These are phyloP conservation scores for Candida chauliodis DNA, from an alignment of 805 yeast genomes.

Conservation along the genomic window DNA sequence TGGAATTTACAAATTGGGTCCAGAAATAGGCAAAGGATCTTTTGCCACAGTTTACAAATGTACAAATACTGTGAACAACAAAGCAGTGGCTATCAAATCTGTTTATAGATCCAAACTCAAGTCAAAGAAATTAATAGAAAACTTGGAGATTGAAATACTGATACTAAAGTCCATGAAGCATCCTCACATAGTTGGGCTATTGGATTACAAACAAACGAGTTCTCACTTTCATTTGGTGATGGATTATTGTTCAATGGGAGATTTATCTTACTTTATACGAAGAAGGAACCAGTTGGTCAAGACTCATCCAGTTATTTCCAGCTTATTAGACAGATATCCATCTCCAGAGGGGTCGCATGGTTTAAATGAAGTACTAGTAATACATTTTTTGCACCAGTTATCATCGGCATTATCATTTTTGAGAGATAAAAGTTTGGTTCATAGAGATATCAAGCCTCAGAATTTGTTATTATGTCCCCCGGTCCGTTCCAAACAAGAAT, in stretches of 20 bases:
- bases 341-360: conserved; percentile 77
- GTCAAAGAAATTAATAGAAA: conserved; percentile 83
- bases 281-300: conserved; percentile 66
- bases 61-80: conserved; percentile 45
- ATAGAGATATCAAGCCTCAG: conserved; percentile 95
- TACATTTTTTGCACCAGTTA: conserved; percentile 84
- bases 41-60: conserved; percentile 96
- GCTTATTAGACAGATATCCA: conserved; percentile 78
- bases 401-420: conserved; percentile 80
- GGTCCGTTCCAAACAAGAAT: conserved; percentile 56
- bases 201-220: conserved; percentile 78
- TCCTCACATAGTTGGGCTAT: conserved; percentile 85
- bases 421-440: conserved; percentile 81
- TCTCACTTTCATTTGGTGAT: conserved; percentile 82
- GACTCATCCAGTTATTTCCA: conserved; percentile 74
- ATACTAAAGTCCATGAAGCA: conserved; percentile 85
- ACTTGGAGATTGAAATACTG: conserved; percentile 87
- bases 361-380: conserved; percentile 68
- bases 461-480: conserved; percentile 83
- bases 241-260: conserved; percentile 97
- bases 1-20: conserved; percentile 58
- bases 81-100: conserved; percentile 83
- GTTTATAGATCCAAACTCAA: conserved; percentile 79
- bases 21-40: conserved; percentile 92
- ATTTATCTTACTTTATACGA: conserved; percentile 81